These are phyloP conservation scores for Didymella exigua DNA, from an alignment of 2,329 filamentous ascomycete genomes.

Conservation along the genomic window DNA sequence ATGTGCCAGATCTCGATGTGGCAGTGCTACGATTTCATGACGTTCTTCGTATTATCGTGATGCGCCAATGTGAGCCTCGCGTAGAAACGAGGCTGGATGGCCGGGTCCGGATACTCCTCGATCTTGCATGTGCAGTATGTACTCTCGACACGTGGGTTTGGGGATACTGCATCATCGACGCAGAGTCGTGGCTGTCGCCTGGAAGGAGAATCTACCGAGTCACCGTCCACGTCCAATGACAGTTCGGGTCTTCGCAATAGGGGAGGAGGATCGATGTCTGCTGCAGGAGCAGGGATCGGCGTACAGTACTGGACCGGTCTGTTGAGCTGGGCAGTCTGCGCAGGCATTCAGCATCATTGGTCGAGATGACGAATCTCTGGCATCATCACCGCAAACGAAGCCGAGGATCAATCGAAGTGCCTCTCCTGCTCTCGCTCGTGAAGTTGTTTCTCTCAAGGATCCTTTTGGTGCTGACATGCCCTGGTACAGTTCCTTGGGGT, in stretches of 20 bases:
- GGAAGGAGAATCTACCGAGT: background rate
- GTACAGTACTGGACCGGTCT: background rate
- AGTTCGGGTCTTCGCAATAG: background rate
- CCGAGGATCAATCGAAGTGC: background rate
- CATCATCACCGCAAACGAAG: background rate
- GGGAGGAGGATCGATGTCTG: background rate
- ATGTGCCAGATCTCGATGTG: background rate
- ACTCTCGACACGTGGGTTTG: background rate
- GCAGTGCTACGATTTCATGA: background rate
- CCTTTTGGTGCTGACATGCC: too few relatives aligned
- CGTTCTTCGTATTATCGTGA: background rate
- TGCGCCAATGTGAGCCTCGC: background rate
- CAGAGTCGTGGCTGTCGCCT: background rate
- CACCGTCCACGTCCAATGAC: background rate
- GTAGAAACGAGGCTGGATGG: background rate
- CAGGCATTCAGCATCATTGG: background rate
- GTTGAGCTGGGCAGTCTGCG: background rate
- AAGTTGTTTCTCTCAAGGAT: too few relatives aligned
- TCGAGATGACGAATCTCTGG: background rate
- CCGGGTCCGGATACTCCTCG: background rate
- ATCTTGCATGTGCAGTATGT: background rate
- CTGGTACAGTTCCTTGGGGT: too few relatives aligned
- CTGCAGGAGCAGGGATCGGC: slow-evolving; percentile 1
- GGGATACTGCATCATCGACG: background rate
- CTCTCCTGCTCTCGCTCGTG: too few relatives aligned